A percentile compares a stretch with the other conserved stretches of the same genome.
Conservation (phyloP, 306 rosid species). For the Prinsepia uniflora region DNA sequence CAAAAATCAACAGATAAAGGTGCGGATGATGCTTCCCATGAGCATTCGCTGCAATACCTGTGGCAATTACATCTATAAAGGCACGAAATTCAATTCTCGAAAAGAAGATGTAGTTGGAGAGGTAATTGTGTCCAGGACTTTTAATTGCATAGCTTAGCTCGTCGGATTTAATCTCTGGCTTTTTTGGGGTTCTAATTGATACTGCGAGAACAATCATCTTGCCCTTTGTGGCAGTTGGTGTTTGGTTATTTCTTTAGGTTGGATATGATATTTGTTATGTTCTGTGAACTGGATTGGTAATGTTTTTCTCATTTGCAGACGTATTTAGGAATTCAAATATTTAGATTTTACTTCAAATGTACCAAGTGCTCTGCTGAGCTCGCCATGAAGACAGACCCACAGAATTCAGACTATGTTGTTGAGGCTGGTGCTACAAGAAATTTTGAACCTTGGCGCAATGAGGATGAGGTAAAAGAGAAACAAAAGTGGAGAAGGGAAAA, state of each 20-base stretch:
- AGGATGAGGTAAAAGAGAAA: constrained; percentile 53
- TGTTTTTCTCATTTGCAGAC: constrained; percentile 46
- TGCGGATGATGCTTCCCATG: constrained; percentile 99
- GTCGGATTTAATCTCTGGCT: neutral
- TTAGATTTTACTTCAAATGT: constrained; percentile 84
- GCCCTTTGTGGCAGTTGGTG: neutral
- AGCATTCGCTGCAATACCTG: constrained; percentile 93
- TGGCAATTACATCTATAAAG: constrained; percentile 56
- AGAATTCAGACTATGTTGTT: constrained; percentile 79
- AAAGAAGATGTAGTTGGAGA: constrained; percentile 49
- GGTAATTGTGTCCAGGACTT: constrained; percentile 14
- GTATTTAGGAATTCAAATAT: constrained; percentile 79
- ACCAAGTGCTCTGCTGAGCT: constrained; percentile 88
- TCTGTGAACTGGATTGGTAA: neutral
- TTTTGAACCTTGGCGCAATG: constrained; percentile 82
- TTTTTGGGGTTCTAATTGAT: neutral
- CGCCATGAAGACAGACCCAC: constrained; percentile 83
- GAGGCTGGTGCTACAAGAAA: constrained; percentile 65
- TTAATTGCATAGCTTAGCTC: neutral
- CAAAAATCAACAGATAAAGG: constrained; percentile 82
- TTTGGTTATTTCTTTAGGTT: neutral
- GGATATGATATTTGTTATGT: neutral
- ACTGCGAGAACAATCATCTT: neutral
- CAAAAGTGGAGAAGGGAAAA: neutral
- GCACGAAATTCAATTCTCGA: constrained; percentile 57